These are phyloP conservation scores for Lactarius psammicola DNA, from an alignment of 768 basidiomycete genomes.

Conservation along the genomic window DNA sequence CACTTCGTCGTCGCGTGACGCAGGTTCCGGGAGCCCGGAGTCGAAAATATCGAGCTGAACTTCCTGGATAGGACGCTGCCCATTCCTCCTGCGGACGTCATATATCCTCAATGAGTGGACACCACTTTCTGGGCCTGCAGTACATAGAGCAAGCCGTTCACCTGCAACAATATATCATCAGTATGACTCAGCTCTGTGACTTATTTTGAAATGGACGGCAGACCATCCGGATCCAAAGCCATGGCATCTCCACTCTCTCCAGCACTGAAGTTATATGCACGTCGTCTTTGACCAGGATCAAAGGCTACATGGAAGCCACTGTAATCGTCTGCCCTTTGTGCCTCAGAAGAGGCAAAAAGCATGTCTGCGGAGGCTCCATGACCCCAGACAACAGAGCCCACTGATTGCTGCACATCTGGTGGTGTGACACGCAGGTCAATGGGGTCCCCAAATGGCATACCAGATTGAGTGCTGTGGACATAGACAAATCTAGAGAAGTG, in stretches of 20 bases:
- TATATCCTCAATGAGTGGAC: constrained; percentile 19
- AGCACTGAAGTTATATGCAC: constrained; percentile 8
- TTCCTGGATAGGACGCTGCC: background rate
- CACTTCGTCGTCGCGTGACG: constrained; percentile 22
- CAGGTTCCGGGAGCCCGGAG: no score
- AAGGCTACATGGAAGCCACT: constrained; percentile 23
- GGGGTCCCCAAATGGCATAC: constrained; percentile 10
- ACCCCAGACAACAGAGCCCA: constrained; percentile 26
- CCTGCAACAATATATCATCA: constrained; percentile 7
- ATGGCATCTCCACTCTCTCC: constrained; percentile 28
- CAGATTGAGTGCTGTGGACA: constrained; percentile 8
- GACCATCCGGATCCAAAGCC: constrained; percentile 25
- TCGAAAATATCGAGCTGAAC: constrained; percentile 11
- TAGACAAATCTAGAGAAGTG: constrained; percentile 13
- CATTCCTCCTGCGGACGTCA: constrained; percentile 21
- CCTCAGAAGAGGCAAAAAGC: constrained; percentile 28
- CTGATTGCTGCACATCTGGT: constrained; percentile 17
- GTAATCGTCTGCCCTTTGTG: constrained; percentile 14
- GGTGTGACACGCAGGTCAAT: constrained; percentile 14
- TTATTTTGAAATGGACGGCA: background rate
- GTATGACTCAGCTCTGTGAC: no score
- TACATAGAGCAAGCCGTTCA: constrained; percentile 22
- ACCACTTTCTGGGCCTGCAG: background rate
- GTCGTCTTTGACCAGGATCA: constrained; percentile 18
- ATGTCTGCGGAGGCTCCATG: constrained; percentile 11